Base-by-base conservation (phyloP, 2,329 filamentous ascomycete species). In the Calycina herbarum region DNA sequence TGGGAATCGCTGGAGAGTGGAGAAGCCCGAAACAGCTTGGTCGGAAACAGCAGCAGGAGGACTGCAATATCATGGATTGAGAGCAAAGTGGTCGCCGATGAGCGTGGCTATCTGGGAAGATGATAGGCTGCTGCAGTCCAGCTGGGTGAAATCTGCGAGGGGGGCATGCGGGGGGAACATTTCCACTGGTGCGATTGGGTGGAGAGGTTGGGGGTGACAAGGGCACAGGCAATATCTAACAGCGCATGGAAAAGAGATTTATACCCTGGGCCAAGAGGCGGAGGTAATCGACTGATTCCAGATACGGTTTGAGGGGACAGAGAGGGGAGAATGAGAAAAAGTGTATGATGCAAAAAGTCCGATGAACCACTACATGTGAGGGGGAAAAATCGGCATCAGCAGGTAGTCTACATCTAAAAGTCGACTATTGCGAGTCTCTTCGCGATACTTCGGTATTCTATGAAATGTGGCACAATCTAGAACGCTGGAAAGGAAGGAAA, bases 231-330 rank as follows among this genome's bases (percentile, higher is more conserved):
- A 57, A 61, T 60, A 56, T 54, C 61, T 31, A 45, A 27, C 31
- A 65, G 24, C 42, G 63, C 63, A 65, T 64, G 29, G 63, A 54
- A 61, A 38, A n/a, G 57, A 24, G 57, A 64, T 56, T 61, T 65
- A 40, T 31, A 58, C 58, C 59, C 54, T 24, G 45, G 45, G 40
- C 20, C 48, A 54, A 54, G 48, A 54, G 20, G 13, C 45, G 45
- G 45, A 51, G 45, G 38, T 45, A 10, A 54, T 51, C 20, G n/a
- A 35, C 11, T 31, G 20, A 33, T 51, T 57, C 17, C 29, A 42
- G 24, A 42, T 20, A 17, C 20, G 10, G 10, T 35, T 31, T 11
- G n/a, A 33, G n/a, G 5, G n/a, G 10, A 20, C 27, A 11, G n/a
- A 51, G 20, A 11, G 24, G 20, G 20, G 13, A 5, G 8, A 54